Conservation (phyloP, 2,329 filamentous ascomycete species). For the Fusarium ramigenum region DNA sequence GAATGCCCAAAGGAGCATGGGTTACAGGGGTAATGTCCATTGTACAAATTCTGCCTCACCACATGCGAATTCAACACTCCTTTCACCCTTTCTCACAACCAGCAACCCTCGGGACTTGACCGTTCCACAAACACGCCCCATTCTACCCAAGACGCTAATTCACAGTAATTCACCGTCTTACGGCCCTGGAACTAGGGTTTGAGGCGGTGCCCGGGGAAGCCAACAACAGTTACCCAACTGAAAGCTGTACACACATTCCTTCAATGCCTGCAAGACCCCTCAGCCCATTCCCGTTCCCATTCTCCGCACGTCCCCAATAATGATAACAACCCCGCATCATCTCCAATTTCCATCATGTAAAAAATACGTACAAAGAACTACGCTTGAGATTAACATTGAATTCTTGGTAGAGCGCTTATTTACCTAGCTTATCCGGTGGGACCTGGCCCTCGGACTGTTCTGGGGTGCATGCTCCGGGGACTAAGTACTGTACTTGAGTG, state of each 20-base stretch:
- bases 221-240: neutral
- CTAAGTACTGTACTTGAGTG: constrained; percentile 31
- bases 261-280: neutral
- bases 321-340: constrained; percentile 22
- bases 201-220: constrained; percentile 1
- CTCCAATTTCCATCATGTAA: constrained; percentile 42
- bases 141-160: neutral
- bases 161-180: neutral
- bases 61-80: neutral
- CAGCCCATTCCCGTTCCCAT: neutral
- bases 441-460: neutral
- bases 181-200: neutral
- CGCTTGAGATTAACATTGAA: constrained; percentile 24
- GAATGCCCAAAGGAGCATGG: neutral
- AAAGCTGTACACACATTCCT: neutral
- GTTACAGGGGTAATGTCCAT: neutral
- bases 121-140: neutral
- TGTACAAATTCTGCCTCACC: neutral
- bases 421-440: constrained; percentile 18
- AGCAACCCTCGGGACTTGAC: constrained; percentile 4
- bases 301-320: constrained; percentile 34
- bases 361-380: constrained; percentile 37
- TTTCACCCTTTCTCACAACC: neutral
- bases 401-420: constrained; percentile 2
- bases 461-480: constrained; percentile 29